phyloP scores from a whole-genome alignment of 2,329 filamentous ascomycete genomes.

The Alternaria solani region DNA sequence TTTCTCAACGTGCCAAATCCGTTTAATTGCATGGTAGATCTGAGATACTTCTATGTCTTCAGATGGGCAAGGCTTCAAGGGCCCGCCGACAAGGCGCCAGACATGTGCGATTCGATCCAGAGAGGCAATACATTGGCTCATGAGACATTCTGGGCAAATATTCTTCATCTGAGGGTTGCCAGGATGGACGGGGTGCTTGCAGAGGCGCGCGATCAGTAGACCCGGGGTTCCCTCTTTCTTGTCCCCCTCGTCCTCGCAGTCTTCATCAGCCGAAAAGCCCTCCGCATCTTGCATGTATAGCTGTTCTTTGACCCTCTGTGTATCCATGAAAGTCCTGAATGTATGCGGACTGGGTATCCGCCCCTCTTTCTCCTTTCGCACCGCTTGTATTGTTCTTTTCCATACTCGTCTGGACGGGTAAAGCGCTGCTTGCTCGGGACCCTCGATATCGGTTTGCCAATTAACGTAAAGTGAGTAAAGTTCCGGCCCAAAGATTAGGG shows the following conservation, averaged over 20 bases:
- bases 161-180: neutral
- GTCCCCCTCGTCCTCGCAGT: neutral
- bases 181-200: neutral
- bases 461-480: conserved; percentile 3
- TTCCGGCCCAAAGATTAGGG: neutral
- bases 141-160: conserved; percentile 5
- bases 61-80: neutral
- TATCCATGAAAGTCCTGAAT: conserved; percentile 7
- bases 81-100: conserved; percentile 6
- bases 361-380: neutral
- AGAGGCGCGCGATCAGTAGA: neutral
- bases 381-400: neutral
- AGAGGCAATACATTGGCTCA: conserved; percentile 2
- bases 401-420: neutral
- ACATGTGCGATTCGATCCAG: conserved; percentile 5
- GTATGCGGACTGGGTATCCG: neutral
- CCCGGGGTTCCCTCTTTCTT: neutral
- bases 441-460: neutral
- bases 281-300: neutral
- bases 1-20: conserved; percentile 7
- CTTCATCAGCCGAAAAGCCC: neutral
- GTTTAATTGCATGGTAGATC: neutral
- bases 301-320: neutral
- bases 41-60: neutral
- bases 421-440: neutral